Conservation (phyloP, 108 stramenopile genomes). For the Mediolabrus comicus region DNA sequence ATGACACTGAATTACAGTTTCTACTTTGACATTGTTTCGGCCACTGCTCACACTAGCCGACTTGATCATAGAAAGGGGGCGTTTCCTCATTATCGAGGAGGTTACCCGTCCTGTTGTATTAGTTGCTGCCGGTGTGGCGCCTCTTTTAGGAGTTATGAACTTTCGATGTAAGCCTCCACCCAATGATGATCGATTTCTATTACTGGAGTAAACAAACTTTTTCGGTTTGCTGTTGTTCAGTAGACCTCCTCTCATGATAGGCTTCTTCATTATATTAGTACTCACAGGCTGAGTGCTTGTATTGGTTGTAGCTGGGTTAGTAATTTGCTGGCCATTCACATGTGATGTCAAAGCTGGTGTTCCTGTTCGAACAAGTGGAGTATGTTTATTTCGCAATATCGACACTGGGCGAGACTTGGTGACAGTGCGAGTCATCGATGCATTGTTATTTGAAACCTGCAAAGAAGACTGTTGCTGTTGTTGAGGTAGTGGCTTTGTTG, state of each 20-base stretch:
- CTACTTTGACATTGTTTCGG: constrained; percentile 11
- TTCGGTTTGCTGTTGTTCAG: constrained; percentile 30
- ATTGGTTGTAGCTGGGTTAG: background rate
- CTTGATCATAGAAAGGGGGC: background rate
- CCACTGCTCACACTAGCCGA: background rate
- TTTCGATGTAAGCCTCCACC: constrained; percentile 14
- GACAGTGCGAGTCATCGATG: background rate
- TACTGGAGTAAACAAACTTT: constrained; percentile 24
- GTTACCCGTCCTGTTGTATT: background rate
- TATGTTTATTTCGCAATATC: constrained; percentile 17
- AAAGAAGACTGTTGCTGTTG: background rate
- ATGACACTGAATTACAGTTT: constrained; percentile 29
- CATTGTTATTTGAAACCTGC: background rate
- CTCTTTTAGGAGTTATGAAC: constrained; percentile 42
- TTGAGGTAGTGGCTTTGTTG: background rate
- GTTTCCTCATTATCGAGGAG: background rate
- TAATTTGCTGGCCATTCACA: background rate
- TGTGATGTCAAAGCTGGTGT: background rate
- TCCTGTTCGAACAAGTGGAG: background rate
- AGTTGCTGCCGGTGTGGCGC: background rate
- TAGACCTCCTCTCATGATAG: constrained; percentile 8
- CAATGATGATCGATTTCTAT: background rate
- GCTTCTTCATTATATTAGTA: background rate
- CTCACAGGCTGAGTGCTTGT: background rate
- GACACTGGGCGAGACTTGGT: background rate